Evolutionary conservation across 1,139 yeast species (phyloP), one percentile per base, ranked within the genome.

Genomic region (Geotrichum carabidarum): DNA sequence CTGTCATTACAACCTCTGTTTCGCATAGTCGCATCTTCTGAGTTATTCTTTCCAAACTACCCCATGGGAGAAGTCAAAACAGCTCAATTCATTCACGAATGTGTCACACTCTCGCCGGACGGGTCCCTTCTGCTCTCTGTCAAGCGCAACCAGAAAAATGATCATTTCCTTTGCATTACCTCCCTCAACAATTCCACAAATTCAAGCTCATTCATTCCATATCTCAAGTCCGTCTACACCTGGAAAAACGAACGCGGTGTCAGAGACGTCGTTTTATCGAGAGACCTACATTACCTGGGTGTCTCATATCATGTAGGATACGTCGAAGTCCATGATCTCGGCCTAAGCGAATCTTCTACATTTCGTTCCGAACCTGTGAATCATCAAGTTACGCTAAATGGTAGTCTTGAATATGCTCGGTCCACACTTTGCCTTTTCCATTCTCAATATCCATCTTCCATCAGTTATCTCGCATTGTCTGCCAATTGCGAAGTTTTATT

Each of bases 401-500:
- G 54, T 3, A 32, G 14, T 2, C 2, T 27, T 31, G 14, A 44
- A 7, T 35, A 44, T 38, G 49, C 54, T 6, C 37, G 32, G 7
- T 44, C 53, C 2, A 51, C 54, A 27, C 30, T 34, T 15, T 27
- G 48, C 11, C 35, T 50, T 7, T 68, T 62, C 48, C 52, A 58
- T 1, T 56, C 61, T 9, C 68, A 65, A 53, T 66, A 59, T 42
- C 71, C 71, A 2, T 68, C 71, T 5, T 52, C 58, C n/a, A 62
- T 65, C 43, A 62, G 58, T 47, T 64, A 64, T 38, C 53, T 67
- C n/a, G 65, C 63, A 2, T 57, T 68, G 2, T 64, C 71, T 1
- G 59, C 59, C 1, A 57, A 58, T 22, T 66, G 67, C 8, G 67
- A 62, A 41, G 62, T 68, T 30, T 51, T 68, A 41, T 65, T 67